Evolutionary conservation across 2,329 filamentous ascomycete genomes (phyloP), one percentile per base, ranked within the genome.

Genomic region (Stagonosporopsis tanaceti): DNA sequence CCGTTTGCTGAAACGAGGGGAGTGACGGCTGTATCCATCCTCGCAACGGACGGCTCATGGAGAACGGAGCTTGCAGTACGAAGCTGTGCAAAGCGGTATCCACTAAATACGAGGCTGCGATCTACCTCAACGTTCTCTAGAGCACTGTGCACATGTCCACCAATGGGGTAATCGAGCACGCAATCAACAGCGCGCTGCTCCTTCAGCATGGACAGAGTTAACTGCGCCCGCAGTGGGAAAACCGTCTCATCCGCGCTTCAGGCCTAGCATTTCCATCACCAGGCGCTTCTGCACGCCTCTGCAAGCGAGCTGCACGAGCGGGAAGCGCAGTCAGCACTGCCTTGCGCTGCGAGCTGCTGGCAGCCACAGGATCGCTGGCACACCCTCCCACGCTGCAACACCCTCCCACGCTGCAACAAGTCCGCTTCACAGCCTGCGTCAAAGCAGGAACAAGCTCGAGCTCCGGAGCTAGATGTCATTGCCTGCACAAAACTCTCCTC

Each of bases 251-350:
- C 55, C n/a, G 30, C 9, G 34, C 12, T 41, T 41, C 41, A 47
- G 41, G 11, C 11, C 47, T 47, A 47, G 17, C 35, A 50, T 46
- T 35, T 50, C 39, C 38, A 55, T 50, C 45, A 28, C 24, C 25
- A 35, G 39, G 27, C 27, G 38, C 38, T 45, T 48, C 32, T 45
- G 39, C 44, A 45, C 34, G 40, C 3, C 17, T 27, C 9, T 50
- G 28, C 56, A 59, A 50, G 56, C 56, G 46, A 50, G 48, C 39
- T 50, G 56, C 50, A 54, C 27, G 25, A 35, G 50, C 46, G 50
- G 56, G 50, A 53, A 37, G 28, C 22, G 44, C 25, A 34, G 15
- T 34, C 32, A 24, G 37, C 37, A 39, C 40, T 44, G 14, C 40
- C 7, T 44, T n/a, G 14, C 34, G n/a, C 45, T 27, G 20, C 6